A percentile compares a stretch with the other conserved stretches of the same genome.
Conservation (phyloP, 2,329 filamentous ascomycete species). For the Penicillium paneum region DNA sequence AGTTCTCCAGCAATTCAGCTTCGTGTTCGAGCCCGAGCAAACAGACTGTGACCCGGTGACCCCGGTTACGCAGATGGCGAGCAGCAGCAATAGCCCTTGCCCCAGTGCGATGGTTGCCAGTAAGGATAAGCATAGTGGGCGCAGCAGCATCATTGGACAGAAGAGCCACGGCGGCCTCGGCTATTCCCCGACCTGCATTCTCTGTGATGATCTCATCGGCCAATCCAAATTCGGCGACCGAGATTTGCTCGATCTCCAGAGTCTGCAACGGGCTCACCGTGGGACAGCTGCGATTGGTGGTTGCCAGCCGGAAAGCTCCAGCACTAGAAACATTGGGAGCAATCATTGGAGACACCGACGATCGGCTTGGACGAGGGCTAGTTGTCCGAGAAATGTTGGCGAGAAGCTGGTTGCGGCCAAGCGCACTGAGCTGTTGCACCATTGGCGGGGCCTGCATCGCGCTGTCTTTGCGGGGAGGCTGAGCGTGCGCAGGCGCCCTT, state of each 20-base stretch:
- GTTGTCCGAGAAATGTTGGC: conserved; percentile 35
- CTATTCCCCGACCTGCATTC: conserved; percentile 83
- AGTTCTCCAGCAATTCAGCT: conserved; percentile 72
- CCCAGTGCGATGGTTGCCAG: conserved; percentile 90
- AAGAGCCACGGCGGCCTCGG: conserved; percentile 69
- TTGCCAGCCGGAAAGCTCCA: conserved; percentile 50
- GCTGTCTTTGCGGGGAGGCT: conserved; percentile 45
- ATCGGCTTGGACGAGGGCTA: conserved; percentile 42
- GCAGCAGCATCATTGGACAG: conserved; percentile 57
- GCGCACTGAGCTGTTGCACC: conserved; percentile 34
- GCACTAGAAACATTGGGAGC: conserved; percentile 37
- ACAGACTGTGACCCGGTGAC: conserved; percentile 75
- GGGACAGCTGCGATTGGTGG: conserved; percentile 55
- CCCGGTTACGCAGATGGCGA: conserved; percentile 80
- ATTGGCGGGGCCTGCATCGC: conserved; percentile 38
- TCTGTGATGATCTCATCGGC: conserved; percentile 89
- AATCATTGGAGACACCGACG: conserved; percentile 44
- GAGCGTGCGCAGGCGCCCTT: conserved; percentile 35
- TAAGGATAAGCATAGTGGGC: conserved; percentile 71
- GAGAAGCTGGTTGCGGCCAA: conserved; percentile 34
- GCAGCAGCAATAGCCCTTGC: conserved; percentile 80
- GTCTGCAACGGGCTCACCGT: conserved; percentile 72
- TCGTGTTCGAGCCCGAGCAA: conserved; percentile 82
- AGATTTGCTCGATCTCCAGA: conserved; percentile 87
- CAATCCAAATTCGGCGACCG: conserved; percentile 79